phyloP scores from a whole-genome alignment of 139 green algal genomes.

The Micromonas commoda region DNA sequence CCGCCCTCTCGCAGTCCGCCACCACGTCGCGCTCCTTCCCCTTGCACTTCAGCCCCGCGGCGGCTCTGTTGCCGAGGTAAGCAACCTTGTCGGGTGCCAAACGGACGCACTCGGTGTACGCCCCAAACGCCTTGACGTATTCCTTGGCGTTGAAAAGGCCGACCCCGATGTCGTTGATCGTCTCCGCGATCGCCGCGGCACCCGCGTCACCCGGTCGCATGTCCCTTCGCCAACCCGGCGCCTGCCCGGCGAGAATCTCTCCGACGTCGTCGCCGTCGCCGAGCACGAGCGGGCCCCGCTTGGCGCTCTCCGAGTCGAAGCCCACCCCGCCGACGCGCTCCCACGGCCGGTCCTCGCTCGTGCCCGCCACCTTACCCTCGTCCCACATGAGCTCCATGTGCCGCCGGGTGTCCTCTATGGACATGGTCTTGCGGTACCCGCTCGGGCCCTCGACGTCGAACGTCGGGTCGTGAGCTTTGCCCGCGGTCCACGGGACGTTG shows the following conservation, averaged over 20 bases:
- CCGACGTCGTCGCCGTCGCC: not conserved
- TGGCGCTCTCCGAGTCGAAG: not conserved
- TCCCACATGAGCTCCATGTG: conserved; percentile 11
- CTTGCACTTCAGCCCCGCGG: not conserved
- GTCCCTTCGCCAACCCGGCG: not conserved
- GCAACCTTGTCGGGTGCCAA: not conserved
- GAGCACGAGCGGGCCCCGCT: not conserved
- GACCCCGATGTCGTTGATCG: conserved; percentile 14
- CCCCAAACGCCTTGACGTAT: not conserved
- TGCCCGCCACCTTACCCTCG: not conserved
- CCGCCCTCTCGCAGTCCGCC: not conserved
- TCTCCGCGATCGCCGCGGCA: not conserved
- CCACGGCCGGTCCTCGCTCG: not conserved
- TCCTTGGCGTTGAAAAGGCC: not conserved
- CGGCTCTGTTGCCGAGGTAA: not conserved
- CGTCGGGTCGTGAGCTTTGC: not conserved
- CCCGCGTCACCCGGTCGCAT: not conserved
- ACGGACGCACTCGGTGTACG: not conserved
- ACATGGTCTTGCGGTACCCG: not conserved
- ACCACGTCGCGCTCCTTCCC: not conserved
- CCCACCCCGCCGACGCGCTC: conserved; percentile 12
- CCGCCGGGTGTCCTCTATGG: not conserved
- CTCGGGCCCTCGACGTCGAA: not conserved
- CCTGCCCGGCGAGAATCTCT: not conserved
- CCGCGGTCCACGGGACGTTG: conserved; percentile 13